These are phyloP conservation scores for Physcomitrellopsis africana DNA, from an alignment of 225 moss, liverwort and hornwort genomes.

Conservation along the genomic window DNA sequence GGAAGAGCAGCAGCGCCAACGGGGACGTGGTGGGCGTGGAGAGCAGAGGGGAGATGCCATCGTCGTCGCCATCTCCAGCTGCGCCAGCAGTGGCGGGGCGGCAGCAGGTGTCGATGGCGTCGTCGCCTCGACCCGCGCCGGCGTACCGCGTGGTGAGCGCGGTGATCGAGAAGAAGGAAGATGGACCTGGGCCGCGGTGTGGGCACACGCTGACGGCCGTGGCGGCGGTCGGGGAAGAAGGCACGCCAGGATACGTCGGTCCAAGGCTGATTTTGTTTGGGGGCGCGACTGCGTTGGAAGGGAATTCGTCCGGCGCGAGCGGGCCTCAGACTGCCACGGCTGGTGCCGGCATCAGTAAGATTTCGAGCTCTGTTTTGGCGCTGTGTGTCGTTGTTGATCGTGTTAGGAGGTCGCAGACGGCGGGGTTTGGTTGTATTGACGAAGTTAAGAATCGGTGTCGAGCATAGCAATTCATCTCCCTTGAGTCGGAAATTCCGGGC, in stretches of 20 bases:
- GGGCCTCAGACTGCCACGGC: slow-evolving; percentile 47
- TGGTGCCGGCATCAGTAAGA: slow-evolving; percentile 55
- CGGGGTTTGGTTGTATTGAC: neutral
- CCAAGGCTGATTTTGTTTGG: slow-evolving; percentile 56
- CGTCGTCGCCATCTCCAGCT: slow-evolving; percentile 12
- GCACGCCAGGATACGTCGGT: slow-evolving; percentile 45
- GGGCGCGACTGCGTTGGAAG: slow-evolving; percentile 56
- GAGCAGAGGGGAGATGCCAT: slow-evolving; percentile 26
- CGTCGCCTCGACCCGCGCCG: slow-evolving; percentile 49
- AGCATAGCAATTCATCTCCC: neutral
- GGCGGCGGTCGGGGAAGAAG: slow-evolving; percentile 57
- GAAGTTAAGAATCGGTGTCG: neutral
- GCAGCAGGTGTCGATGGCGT: slow-evolving; percentile 26
- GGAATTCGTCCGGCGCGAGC: slow-evolving; percentile 45
- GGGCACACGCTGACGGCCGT: slow-evolving; percentile 58
- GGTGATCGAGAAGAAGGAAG: slow-evolving; percentile 55
- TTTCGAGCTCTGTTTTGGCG: neutral
- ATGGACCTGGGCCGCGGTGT: slow-evolving; percentile 53
- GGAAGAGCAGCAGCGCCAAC: slow-evolving; percentile 18
- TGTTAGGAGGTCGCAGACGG: slow-evolving; percentile 3
- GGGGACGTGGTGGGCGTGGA: slow-evolving; percentile 10
- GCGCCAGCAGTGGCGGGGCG: slow-evolving; percentile 8
- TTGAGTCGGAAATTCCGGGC: neutral
- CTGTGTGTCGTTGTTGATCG: neutral
- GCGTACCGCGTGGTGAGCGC: slow-evolving; percentile 40